Percentiles rank a stretch among this genome's conserved stretches.
Conservation (phyloP, 306 rosid genomes). For the Corylus americana region DNA sequence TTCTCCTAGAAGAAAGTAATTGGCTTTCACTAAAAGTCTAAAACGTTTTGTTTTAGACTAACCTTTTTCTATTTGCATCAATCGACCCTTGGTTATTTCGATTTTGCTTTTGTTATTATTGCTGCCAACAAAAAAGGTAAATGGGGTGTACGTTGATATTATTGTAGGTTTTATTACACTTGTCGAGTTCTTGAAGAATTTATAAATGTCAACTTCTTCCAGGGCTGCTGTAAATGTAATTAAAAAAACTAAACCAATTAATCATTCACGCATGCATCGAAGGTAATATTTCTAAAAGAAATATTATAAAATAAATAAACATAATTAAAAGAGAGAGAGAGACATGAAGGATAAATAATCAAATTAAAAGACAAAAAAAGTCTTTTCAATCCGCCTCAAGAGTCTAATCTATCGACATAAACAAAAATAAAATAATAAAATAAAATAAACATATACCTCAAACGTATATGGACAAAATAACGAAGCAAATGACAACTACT, state of each 20-base stretch:
- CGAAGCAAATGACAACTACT: slow-evolving; percentile 23
- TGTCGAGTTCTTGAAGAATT: neutral
- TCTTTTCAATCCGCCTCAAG: neutral
- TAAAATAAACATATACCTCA: neutral
- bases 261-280: neutral
- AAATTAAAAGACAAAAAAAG: neutral
- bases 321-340: neutral
- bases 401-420: neutral
- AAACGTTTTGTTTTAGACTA: no score
- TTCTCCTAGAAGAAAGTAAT: no score
- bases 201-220: neutral
- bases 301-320: neutral
- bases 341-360: neutral
- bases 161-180: slow-evolving; percentile 3
- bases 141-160: slow-evolving; percentile 17
- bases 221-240: neutral
- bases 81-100: neutral
- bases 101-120: neutral
- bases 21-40: neutral
- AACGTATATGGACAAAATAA: slow-evolving; percentile 22
- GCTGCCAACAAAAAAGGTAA: slow-evolving; percentile 2
- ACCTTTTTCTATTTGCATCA: neutral
- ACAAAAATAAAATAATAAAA: neutral
- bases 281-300: neutral
- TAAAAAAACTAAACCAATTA: neutral